Conservation (phyloP, 2,329 filamentous ascomycete species). For the Coniochaeta sp. region DNA sequence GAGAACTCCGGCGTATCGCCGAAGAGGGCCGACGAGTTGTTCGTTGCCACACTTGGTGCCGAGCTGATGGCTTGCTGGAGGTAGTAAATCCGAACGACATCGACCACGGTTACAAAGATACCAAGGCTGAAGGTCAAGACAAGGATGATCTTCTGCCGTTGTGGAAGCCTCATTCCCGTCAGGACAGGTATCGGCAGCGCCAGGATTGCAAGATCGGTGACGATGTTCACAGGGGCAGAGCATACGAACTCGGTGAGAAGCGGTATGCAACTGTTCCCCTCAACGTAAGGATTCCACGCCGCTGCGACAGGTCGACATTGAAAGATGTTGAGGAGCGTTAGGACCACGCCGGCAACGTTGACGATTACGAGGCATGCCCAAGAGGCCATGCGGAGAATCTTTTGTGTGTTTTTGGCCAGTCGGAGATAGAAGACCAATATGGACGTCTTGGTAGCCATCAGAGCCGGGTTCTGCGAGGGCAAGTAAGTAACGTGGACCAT, state of each 20-base stretch:
- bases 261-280: constrained; percentile 41
- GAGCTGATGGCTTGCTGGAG: constrained; percentile 63
- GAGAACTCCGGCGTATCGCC: constrained; percentile 46
- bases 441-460: constrained; percentile 91
- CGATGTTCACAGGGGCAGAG: constrained; percentile 84
- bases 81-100: constrained; percentile 85
- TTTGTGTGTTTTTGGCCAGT: constrained; percentile 69
- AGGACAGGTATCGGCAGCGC: constrained; percentile 83
- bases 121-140: constrained; percentile 81
- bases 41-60: constrained; percentile 26
- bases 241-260: constrained; percentile 57
- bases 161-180: constrained; percentile 76
- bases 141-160: constrained; percentile 80
- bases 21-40: constrained; percentile 34
- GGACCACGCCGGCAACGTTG: constrained; percentile 66
- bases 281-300: constrained; percentile 45
- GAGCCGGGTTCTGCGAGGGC: constrained; percentile 65
- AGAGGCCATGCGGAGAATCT: constrained; percentile 73
- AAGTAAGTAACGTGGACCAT: not conserved
- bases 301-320: constrained; percentile 73
- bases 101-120: constrained; percentile 79
- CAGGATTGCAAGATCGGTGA: constrained; percentile 82
- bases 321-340: constrained; percentile 82
- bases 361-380: constrained; percentile 71
- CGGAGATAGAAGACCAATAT: constrained; percentile 86